A percentile compares a stretch with the other conserved stretches of the same genome.
phyloP scores from a whole-genome alignment of 225 moss, liverwort and hornwort genomes.

The Takakia lepidozioides region DNA sequence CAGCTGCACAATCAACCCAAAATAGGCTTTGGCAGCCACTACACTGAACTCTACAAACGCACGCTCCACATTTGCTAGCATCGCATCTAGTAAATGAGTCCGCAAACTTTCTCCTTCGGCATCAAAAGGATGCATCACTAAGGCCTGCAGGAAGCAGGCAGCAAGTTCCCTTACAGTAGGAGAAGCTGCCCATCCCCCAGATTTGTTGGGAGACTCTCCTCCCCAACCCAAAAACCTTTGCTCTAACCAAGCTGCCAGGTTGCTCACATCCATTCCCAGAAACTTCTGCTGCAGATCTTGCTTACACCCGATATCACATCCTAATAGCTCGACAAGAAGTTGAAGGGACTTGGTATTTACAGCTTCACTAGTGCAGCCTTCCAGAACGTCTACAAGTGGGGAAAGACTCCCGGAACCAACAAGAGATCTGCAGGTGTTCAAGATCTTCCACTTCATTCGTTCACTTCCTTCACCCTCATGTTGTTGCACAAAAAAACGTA shows the following conservation, averaged over 20 bases:
- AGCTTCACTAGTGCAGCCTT: slow-evolving; percentile 58
- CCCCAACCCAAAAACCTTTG: slow-evolving; percentile 73
- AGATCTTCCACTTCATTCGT: slow-evolving; percentile 24
- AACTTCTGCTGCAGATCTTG: slow-evolving; percentile 65
- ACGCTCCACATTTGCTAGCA: slow-evolving; percentile 78
- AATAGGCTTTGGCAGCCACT: slow-evolving; percentile 76
- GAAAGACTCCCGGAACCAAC: slow-evolving; percentile 68
- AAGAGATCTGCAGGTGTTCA: slow-evolving; percentile 51
- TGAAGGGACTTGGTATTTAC: slow-evolving; percentile 79
- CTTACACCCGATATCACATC: slow-evolving; percentile 61
- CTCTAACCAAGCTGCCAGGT: slow-evolving; percentile 80
- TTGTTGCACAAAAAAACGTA: slow-evolving; percentile 47
- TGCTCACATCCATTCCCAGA: slow-evolving; percentile 50
- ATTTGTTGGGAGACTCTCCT: slow-evolving; percentile 34
- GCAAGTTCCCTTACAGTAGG: slow-evolving; percentile 75
- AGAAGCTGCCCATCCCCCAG: slow-evolving; percentile 35
- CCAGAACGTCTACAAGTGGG: slow-evolving; percentile 60
- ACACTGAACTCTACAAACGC: slow-evolving; percentile 80
- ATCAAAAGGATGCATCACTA: slow-evolving; percentile 47
- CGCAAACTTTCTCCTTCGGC: slow-evolving; percentile 46
- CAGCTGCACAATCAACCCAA: slow-evolving; percentile 78
- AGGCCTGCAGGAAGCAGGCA: slow-evolving; percentile 62
- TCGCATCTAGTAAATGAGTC: slow-evolving; percentile 67
- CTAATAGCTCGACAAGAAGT: slow-evolving; percentile 75
- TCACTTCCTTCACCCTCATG: slow-evolving; percentile 17